Base-by-base conservation (phyloP, 2,329 filamentous ascomycete species). In the Amauroascus verrucosus region DNA sequence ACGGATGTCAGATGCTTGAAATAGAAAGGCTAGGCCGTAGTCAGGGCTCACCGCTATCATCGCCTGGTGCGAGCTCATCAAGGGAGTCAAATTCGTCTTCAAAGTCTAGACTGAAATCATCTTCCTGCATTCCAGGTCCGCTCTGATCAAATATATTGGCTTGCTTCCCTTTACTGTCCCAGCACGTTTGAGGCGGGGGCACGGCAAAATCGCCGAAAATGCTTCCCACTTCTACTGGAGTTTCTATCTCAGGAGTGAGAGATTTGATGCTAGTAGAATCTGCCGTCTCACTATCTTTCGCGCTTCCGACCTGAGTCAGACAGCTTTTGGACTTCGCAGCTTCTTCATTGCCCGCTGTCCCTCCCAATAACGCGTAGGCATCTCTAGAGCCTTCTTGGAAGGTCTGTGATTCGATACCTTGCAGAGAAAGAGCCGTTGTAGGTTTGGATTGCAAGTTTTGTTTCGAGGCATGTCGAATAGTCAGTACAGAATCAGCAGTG, bases 351-450 rank as follows among this genome's bases (percentile, higher is more conserved):
- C 60, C 61, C n/a, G 59, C 61, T 51, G 65, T 67, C 43, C 64
- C 57, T 45, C 63, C 63, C 14, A 76, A 69, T 22, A 70, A 70
- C 14, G 73, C 68, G 62, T 85, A 84, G 1, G 79, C 83, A 35
- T 85, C 83, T 55, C 81, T 76, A 18, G 80, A 80, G 55, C 80
- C 82, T 65, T 88, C 86, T 9, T 81, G 82, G 58, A 86, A 84
- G 1, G 83, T 82, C 48, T 90, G 76, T 0, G 85, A 87, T 61
- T 88, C 85, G 53, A 90, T 84, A 60, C 91, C 89, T 57, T 89
- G 78, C 14, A 88, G 79, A 0, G 88, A 91, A 13, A 97, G 65
- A 8, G 89, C 89, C 0, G 89, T 96, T 2, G 90, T 96, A 46
- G 91, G 82, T 55, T 81, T 82, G 1, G 85, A 82, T 54, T 73